Conservation (phyloP, 2,329 filamentous ascomycete genomes). For the Ophidiomyces ophidiicola region DNA sequence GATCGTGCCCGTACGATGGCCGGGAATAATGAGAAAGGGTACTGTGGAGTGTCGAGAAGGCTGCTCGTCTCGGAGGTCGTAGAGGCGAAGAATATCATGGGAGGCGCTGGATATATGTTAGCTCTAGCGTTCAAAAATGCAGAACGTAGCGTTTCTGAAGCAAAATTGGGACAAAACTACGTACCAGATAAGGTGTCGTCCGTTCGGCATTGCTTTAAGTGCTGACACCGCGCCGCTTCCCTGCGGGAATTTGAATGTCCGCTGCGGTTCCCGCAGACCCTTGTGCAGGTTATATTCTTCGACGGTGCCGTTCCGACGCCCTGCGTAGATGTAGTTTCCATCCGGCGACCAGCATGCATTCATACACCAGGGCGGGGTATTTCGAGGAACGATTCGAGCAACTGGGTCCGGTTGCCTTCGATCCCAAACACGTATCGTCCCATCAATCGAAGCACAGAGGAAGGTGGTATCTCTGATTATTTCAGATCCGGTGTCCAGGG, state of each 20-base stretch:
- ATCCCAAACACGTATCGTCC: slow-evolving; percentile 39
- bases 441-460: slow-evolving; percentile 55
- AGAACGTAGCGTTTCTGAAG: background rate
- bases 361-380: slow-evolving; percentile 92
- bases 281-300: slow-evolving; percentile 89
- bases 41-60: slow-evolving; percentile 62
- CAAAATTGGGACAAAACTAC: no score
- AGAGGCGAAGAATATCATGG: slow-evolving; percentile 84
- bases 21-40: slow-evolving; percentile 92
- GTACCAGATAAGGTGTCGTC: slow-evolving; percentile 76
- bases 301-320: slow-evolving; percentile 78
- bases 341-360: slow-evolving; percentile 92
- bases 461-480: slow-evolving; percentile 60
- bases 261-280: slow-evolving; percentile 58
- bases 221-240: slow-evolving; percentile 85
- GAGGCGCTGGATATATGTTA: slow-evolving; percentile 52
- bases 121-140: background rate
- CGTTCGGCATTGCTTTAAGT: slow-evolving; percentile 81
- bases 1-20: slow-evolving; percentile 77
- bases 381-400: slow-evolving; percentile 62
- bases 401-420: slow-evolving; percentile 59
- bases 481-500: slow-evolving; percentile 33
- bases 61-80: slow-evolving; percentile 63
- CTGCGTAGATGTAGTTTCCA: slow-evolving; percentile 89
- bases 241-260: slow-evolving; percentile 74